Conservation (phyloP, 2,329 filamentous ascomycete species). For the Aspergillus clavatus region DNA sequence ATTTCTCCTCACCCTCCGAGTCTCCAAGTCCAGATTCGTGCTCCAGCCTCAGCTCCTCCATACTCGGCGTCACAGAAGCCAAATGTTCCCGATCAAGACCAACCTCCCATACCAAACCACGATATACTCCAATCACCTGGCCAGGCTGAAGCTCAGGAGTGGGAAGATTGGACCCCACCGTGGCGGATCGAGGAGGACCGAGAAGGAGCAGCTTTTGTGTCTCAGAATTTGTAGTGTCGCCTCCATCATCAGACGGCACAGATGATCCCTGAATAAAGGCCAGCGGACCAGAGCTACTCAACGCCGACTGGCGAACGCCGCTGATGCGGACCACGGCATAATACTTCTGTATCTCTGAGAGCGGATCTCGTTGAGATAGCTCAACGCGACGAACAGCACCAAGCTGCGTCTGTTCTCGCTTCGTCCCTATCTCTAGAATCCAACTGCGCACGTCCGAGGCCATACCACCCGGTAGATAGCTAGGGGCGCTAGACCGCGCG, state of each 20-base stretch:
- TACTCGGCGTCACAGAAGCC: neutral
- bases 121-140: conserved; percentile 28
- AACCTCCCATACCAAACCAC: conserved; percentile 35
- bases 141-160: conserved; percentile 12
- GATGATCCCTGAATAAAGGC: conserved; percentile 18
- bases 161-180: neutral
- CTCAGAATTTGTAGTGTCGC: neutral
- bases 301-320: conserved; percentile 11
- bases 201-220: conserved; percentile 25
- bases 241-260: neutral
- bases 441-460: conserved; percentile 39
- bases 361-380: neutral
- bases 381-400: neutral
- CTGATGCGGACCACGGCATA: conserved; percentile 15
- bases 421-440: conserved; percentile 37
- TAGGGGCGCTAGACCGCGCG: conserved; percentile 14
- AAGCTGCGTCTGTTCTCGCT: conserved; percentile 19
- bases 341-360: conserved; percentile 13
- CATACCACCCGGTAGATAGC: conserved; percentile 37
- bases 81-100: conserved; percentile 18
- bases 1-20: conserved; percentile 11
- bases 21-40: neutral
- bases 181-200: conserved; percentile 15
- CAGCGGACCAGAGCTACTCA: conserved; percentile 24
- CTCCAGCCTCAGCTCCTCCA: neutral